Conservation (phyloP, 2,329 filamentous ascomycete genomes). For the Aspergillus tubingensis region DNA sequence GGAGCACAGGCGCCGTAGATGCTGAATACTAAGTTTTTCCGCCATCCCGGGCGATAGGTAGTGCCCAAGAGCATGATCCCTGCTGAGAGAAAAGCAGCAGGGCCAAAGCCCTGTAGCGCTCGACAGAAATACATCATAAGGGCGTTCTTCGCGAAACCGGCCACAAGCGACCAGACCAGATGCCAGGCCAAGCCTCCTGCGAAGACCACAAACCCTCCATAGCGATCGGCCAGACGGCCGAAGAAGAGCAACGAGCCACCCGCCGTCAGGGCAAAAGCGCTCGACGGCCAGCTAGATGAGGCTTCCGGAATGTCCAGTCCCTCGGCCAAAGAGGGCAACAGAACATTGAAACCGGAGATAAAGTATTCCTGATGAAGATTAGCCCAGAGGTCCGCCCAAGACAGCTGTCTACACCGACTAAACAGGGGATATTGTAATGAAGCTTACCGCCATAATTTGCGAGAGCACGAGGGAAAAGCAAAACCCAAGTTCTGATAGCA, state of each 20-base stretch:
- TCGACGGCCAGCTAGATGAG: conserved; percentile 58
- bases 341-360: conserved; percentile 70
- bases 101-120: conserved; percentile 72
- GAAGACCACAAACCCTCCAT: conserved; percentile 65
- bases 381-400: neutral
- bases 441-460: conserved; percentile 61
- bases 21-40: conserved; percentile 69
- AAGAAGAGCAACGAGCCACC: conserved; percentile 56
- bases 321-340: conserved; percentile 65
- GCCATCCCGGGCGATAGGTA: conserved; percentile 66
- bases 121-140: conserved; percentile 73
- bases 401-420: neutral
- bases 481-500: conserved; percentile 59
- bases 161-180: conserved; percentile 66
- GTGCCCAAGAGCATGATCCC: conserved; percentile 67
- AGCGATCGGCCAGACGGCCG: conserved; percentile 60
- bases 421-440: neutral
- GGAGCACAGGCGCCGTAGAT: conserved; percentile 57
- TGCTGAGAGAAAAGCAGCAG: conserved; percentile 70
- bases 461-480: conserved; percentile 63
- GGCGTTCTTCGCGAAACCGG: conserved; percentile 68
- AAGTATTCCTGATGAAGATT: conserved; percentile 64
- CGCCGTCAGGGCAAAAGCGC: conserved; percentile 53
- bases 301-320: conserved; percentile 68
- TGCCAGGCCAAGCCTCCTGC: conserved; percentile 66